Base-by-base conservation (phyloP, 2,329 filamentous ascomycete genomes). In the Penicillium sp. region DNA sequence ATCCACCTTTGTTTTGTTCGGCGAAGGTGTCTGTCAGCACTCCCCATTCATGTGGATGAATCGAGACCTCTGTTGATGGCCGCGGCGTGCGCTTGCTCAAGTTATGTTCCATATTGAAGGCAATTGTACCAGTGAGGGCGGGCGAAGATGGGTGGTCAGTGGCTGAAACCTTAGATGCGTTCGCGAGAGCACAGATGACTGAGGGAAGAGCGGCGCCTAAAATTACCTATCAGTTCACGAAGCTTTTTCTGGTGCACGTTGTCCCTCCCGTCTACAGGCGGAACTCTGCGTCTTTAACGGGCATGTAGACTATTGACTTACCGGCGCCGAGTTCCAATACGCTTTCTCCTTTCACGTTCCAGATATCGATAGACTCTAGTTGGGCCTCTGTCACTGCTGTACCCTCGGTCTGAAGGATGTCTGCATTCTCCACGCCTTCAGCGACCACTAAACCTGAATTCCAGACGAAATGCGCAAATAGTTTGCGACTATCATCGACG, bases 291-390 rank as follows among this genome's bases (percentile, higher is more conserved):
- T 14, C 8, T 41, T 27, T 39, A 7, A 46, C 24, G n/a, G n/a
- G 35, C n/a, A 11, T 19, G 3, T 8, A 21, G 26, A 58, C 43
- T 35, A 43, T 51, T 55, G 37, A 79, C 82, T 69, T 71, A 86
- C 84, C 84, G 78, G 84, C 83, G 54, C 84, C 85, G 49, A 87
- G 66, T 68, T 87, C 85, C 50, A 87, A 67, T 9, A 86, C 80
- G 24, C 60, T 78, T 62, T 84, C 74, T 3, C 78, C 80, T 50
- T 75, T 66, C 0, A 85, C 79, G 61, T 59, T 68, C 77, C 77
- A 80, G 50, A 72, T 69, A 13, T 63, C 56, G 10, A 39, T 46
- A 21, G 50, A 48, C n/a, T 62, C 57, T 45, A 33, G 55, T 22
- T 55, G 52, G 1, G 57, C 55, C 14, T 65, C 68, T 8, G 62